Evolutionary conservation across 441 rosid genomes (phyloP).

Genomic region (Mallotus japonicus): DNA sequence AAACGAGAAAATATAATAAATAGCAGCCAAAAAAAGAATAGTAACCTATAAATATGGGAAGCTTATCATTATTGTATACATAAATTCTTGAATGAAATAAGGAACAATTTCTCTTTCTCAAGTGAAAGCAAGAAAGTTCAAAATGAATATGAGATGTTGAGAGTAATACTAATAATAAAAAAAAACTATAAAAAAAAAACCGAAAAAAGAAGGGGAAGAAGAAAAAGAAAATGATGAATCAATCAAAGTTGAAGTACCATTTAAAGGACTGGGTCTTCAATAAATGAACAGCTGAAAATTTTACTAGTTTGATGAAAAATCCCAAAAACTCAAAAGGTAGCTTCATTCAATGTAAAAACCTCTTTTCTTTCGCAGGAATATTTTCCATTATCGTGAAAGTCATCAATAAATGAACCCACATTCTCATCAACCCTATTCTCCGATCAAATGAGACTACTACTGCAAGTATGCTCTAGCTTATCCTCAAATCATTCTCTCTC

Average conservation of each 20-base stretch:
- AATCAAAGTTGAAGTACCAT: conserved; percentile 16
- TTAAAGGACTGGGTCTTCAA: conserved; percentile 23
- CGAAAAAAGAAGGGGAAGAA: neutral
- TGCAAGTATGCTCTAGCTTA: neutral
- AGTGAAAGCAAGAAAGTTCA: neutral
- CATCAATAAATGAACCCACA: conserved; percentile 19
- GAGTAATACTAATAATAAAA: neutral
- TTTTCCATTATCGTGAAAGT: conserved; percentile 21
- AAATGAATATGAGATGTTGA: neutral
- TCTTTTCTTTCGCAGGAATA: conserved; percentile 1
- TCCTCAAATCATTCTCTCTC: neutral
- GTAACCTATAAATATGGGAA: neutral
- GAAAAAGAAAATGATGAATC: conserved; percentile 13
- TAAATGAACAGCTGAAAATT: conserved; percentile 34
- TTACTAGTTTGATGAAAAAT: conserved; percentile 27
- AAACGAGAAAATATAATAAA: too few species aligned
- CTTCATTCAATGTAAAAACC: conserved; percentile 28
- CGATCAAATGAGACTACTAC: conserved; percentile 1
- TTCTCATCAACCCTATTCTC: conserved; percentile 14
- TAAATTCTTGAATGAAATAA: neutral
- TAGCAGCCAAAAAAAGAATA: too few species aligned
- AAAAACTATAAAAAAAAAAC: too few species aligned
- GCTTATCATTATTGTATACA: too few species aligned
- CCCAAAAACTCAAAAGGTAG: conserved; percentile 21
- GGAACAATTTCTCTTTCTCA: neutral